phyloP scores from a whole-genome alignment of 2,329 filamentous ascomycete species.

The Aspergillus hiratsukae region DNA sequence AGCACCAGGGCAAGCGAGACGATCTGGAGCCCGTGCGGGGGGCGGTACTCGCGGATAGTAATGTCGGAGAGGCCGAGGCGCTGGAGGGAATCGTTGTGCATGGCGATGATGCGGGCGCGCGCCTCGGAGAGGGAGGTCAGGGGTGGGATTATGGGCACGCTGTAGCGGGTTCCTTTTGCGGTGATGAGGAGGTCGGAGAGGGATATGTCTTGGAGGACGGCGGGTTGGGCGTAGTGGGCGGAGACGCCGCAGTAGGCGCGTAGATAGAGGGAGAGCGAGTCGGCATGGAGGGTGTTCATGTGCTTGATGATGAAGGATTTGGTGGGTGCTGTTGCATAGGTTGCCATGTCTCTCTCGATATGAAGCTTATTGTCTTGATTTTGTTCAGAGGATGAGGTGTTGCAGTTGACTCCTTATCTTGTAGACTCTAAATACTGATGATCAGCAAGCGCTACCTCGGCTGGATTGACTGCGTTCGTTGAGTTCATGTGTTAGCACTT shows the following conservation, averaged over 20 bases:
- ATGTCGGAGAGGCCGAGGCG: constrained; percentile 59
- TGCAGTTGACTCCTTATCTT: not conserved
- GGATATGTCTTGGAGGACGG: constrained; percentile 62
- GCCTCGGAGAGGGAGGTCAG: constrained; percentile 65
- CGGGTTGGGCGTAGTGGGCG: constrained; percentile 50
- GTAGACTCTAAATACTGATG: no score
- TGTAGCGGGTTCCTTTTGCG: constrained; percentile 42
- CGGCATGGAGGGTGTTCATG: constrained; percentile 80
- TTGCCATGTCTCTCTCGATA: not conserved
- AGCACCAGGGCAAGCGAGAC: constrained; percentile 53
- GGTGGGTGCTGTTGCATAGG: constrained; percentile 4
- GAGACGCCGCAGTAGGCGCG: constrained; percentile 63
- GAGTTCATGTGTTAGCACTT: no score
- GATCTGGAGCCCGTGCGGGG: constrained; percentile 48
- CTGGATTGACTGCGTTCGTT: no score
- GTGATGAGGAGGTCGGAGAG: constrained; percentile 61
- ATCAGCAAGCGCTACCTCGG: no score
- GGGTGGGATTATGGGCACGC: constrained; percentile 64
- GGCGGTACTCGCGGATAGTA: constrained; percentile 50
- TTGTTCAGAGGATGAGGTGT: not conserved
- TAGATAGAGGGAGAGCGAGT: constrained; percentile 73
- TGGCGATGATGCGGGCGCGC: constrained; percentile 65
- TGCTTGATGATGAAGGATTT: constrained; percentile 66
- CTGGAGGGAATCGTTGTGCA: constrained; percentile 59
- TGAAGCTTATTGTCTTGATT: not conserved